Base-by-base conservation (phyloP, 768 basidiomycete genomes). In the Naganishia kalamii region DNA sequence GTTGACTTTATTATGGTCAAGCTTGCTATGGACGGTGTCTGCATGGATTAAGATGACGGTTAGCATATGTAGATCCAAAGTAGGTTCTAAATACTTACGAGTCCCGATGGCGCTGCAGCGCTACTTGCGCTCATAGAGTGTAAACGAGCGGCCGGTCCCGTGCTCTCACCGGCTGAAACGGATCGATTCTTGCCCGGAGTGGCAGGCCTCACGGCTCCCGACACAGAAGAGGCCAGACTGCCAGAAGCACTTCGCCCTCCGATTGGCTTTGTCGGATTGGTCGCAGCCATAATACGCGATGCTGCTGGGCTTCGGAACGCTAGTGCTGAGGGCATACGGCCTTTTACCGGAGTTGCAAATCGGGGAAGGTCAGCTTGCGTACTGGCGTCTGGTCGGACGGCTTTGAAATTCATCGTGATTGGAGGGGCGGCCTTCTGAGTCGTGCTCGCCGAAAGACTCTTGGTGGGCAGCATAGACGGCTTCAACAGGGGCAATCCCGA, bases 171-270 rank as follows among this genome's bases (percentile, higher is more conserved):
- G 4, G 13, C 21, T 40, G 33, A 17, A 25, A 27, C 23, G n/a
- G 54, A 25, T 25, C 54, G 54, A 25, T 57, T 25, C 30, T 40
- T 57, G 23, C 35, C 54, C 10, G 54, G 54, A 12, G 54, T 57
- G 2, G 27, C 19, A 6, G 54, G 54, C 27, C 54, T 37, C 27
- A 37, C 37, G 1, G 54, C 54, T 15, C 37, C 37, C 8, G 37
- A 41, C 2, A 37, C 23, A 15, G 54, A 57, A 37, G 35, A 41
- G 19, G 25, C 13, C 37, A 57, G 21, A 15, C 32, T 57, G 12
- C 54, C 54, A 57, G 54, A 57, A 13, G 35, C 54, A 23, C 21
- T 57, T 40, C 54, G 37, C 10, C 35, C 54, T 11, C 40, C 35
- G 19, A 27, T 25, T 15, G 37, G 37, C 27, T 57, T 57, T 5